phyloP scores from a whole-genome alignment of 345 rosid genomes.

The Lepidium sativum region DNA sequence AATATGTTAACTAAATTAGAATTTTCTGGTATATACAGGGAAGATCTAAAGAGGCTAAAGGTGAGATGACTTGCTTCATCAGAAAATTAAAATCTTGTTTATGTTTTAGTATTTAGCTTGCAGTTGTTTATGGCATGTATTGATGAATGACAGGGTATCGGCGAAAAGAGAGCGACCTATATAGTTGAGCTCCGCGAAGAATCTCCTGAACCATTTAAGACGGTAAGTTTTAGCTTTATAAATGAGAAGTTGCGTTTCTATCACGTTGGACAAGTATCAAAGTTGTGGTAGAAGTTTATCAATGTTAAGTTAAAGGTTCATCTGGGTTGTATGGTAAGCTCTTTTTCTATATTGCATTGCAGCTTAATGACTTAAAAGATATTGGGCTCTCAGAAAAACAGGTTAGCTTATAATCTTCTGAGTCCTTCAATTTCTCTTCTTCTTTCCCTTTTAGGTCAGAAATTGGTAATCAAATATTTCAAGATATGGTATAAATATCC shows the following conservation, averaged over 20 bases:
- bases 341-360: conserved; percentile 5
- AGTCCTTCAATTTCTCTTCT: background rate
- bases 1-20: background rate
- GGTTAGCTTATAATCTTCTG: conserved; percentile 26
- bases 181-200: conserved; percentile 57
- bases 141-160: conserved; percentile 51
- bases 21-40: conserved; percentile 30
- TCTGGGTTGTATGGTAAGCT: background rate
- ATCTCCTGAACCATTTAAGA: conserved; percentile 55
- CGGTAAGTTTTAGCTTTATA: conserved; percentile 31
- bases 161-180: conserved; percentile 64
- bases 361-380: conserved; percentile 60
- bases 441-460: background rate
- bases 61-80: conserved; percentile 28
- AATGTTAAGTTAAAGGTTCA: background rate
- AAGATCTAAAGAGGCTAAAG: conserved; percentile 66
- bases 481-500: too few species aligned
- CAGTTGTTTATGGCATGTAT: background rate
- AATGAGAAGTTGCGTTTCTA: background rate
- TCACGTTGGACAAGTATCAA: background rate
- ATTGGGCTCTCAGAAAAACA: conserved; percentile 69
- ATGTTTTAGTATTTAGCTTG: background rate
- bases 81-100: background rate
- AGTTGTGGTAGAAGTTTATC: background rate
- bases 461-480: background rate